Percentiles rank a stretch among this genome's conserved stretches.
Evolutionary conservation across 306 rosid species (phyloP).

Genomic region (Castanea crenata): DNA sequence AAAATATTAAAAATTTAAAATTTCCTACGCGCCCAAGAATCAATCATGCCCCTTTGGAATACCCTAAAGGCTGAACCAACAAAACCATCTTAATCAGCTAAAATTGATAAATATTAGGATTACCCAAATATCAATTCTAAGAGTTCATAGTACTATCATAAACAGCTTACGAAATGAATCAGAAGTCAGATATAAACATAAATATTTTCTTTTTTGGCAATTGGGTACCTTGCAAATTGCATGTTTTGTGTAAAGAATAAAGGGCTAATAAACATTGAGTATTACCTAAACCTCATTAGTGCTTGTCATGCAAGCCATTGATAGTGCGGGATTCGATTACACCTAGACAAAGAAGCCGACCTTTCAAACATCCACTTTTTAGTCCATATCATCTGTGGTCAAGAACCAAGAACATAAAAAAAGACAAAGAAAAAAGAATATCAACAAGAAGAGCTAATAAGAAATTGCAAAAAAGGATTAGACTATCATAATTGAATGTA

Average conservation of each 20-base stretch:
- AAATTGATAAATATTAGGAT: not conserved
- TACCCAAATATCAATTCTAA: not conserved
- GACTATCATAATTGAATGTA: not conserved
- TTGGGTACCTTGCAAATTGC: constrained; percentile 19
- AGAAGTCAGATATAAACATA: not conserved
- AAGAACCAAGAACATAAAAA: too few relatives aligned
- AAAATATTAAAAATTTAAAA: constrained; percentile 21
- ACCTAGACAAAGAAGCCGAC: constrained; percentile 15
- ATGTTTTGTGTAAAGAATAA: constrained; percentile 29
- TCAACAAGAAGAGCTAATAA: not conserved
- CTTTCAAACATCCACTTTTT: constrained; percentile 10
- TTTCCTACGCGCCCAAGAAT: constrained; percentile 11
- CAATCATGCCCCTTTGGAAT: constrained; percentile 14
- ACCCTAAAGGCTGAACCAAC: constrained; percentile 8
- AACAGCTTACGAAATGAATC: not conserved
- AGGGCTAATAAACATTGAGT: constrained; percentile 15
- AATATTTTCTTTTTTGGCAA: constrained; percentile 2
- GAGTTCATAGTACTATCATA: not conserved
- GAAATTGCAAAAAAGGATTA: not conserved
- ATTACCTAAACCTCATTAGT: constrained; percentile 26
- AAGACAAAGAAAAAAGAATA: not conserved
- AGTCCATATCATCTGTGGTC: constrained; percentile 21
- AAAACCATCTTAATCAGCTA: constrained; percentile 3
- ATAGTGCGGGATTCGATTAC: constrained; percentile 58
- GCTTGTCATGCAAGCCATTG: constrained; percentile 52